A percentile compares a stretch with the other conserved stretches of the same genome.
phyloP scores from a whole-genome alignment of 257 asterid genomes.

The Solanum virginianum region DNA sequence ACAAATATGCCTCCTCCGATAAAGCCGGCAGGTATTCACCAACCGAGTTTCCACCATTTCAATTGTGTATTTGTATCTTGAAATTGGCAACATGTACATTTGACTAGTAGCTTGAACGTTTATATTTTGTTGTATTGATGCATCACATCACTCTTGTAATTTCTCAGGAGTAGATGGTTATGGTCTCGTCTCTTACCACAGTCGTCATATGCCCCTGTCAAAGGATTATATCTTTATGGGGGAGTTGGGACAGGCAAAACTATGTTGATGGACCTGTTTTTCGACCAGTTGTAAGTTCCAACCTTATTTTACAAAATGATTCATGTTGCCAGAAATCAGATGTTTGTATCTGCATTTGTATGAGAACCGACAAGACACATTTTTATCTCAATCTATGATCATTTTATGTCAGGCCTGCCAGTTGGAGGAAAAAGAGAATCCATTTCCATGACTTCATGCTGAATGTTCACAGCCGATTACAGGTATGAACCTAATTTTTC shows the following conservation, averaged over 20 bases:
- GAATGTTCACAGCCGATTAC: constrained; percentile 81
- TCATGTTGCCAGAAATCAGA: background rate
- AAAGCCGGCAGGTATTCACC: constrained; percentile 58
- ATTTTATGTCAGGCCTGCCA: constrained; percentile 45
- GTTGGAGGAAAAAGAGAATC: constrained; percentile 92
- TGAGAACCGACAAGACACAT: background rate
- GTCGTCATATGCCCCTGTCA: constrained; percentile 52
- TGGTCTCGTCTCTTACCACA: constrained; percentile 85
- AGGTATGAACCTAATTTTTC: constrained; percentile 25
- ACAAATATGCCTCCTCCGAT: constrained; percentile 55
- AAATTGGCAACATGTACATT: background rate
- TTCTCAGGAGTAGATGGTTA: constrained; percentile 81
- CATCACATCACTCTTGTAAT: background rate
- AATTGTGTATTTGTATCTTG: background rate
- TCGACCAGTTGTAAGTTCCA: constrained; percentile 49
- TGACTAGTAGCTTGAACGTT: background rate
- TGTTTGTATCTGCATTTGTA: background rate
- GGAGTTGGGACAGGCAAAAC: constrained; percentile 99
- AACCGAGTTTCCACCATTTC: background rate
- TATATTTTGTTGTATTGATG: background rate
- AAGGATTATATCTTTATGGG: constrained; percentile 91
- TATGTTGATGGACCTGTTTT: constrained; percentile 91
- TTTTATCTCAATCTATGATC: background rate
- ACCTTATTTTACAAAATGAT: background rate
- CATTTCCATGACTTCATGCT: constrained; percentile 97